These are phyloP conservation scores for Pythium folliculosum DNA, from an alignment of 352 stramenopile species.

Conservation along the genomic window DNA sequence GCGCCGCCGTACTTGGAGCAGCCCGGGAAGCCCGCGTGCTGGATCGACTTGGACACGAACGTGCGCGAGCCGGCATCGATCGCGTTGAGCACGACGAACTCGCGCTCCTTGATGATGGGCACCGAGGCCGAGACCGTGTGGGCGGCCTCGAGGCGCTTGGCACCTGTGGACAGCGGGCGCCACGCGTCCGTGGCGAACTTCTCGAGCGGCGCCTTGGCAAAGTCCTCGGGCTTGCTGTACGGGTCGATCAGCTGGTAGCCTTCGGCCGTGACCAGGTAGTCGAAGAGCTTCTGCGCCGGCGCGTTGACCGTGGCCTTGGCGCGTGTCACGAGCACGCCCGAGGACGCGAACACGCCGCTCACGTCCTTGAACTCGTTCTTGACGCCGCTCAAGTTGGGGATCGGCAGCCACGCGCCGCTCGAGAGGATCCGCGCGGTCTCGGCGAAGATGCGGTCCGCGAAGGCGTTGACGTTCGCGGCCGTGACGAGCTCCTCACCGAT, in stretches of 20 bases:
- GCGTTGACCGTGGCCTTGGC: slow-evolving; percentile 23
- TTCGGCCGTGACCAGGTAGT: slow-evolving; percentile 28
- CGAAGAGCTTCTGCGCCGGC: slow-evolving; percentile 33
- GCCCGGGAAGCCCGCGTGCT: slow-evolving; percentile 19
- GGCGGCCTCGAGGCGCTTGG: slow-evolving; percentile 29
- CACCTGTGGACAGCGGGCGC: slow-evolving; percentile 1
- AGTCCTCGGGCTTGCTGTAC: slow-evolving; percentile 32
- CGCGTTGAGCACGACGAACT: slow-evolving; percentile 37
- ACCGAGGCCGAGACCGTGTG: slow-evolving; percentile 20
- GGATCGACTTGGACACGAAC: slow-evolving; percentile 32
- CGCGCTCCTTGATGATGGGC: slow-evolving; percentile 25
- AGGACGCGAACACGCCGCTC: slow-evolving; percentile 29
- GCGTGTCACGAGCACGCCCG: slow-evolving; percentile 29
- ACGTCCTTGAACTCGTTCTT: slow-evolving; percentile 35
- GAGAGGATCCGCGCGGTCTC: slow-evolving; percentile 10
- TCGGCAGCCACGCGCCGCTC: slow-evolving; percentile 4
- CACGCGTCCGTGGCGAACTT: slow-evolving; percentile 28
- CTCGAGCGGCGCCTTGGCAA: slow-evolving; percentile 33
- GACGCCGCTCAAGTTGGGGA: slow-evolving; percentile 19
- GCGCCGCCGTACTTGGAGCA: slow-evolving; percentile 2
- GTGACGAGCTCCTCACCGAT: slow-evolving; percentile 10
- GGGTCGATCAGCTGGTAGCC: slow-evolving; percentile 43
- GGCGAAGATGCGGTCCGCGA: slow-evolving; percentile 7
- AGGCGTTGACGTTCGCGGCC: slow-evolving; percentile 3
- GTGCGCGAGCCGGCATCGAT: slow-evolving; percentile 15